Base-by-base conservation (phyloP, 768 basidiomycete genomes). In the Boletus rufocinnamomeus region DNA sequence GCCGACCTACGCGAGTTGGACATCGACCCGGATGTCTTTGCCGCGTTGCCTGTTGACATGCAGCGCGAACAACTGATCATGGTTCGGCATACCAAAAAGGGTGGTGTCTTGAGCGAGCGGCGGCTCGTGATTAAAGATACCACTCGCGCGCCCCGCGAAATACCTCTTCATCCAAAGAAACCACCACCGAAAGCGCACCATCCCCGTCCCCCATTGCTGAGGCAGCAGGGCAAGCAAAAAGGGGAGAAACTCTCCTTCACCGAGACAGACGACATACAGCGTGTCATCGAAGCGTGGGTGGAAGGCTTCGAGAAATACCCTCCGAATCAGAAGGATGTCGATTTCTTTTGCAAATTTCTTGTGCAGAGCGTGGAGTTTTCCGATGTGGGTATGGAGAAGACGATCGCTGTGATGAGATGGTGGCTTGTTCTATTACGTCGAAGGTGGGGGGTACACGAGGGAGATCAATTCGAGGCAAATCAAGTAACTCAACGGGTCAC, bases 241-340 rank as follows among this genome's bases (percentile, higher is more conserved):
- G 79, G 80, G 27, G 81, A 84, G 71, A 86, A 84, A 66, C 58
- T 85, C 40, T 72, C 76, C 48, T 85, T 87, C 52, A 81, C 80
- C 14, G 85, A 89, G 65, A 81, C 85, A 23, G 82, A 82, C 27
- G 92, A 94, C 60, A 81, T 98, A 16, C 85, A 92, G 71, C 72
- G 72, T 6, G 79, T 88, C 23, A 79, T 98, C 41, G 86, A 86
- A 62, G 69, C 77, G 37, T 98, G 95, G 95, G 84, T 98, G 9
- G 77, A 82, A 46, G 73, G 78, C 2, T 87, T 89, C 58, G 72
- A 73, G 50, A 77, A 81, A 46, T 77, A 79, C 63, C 80, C 79
- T n/a, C 94, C 94, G 41, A 85, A 86, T 58, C 75, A 77, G 62
- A 84, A 80, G 69, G 95, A 97, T 63, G 78, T 93, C 2, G 84